Evolutionary conservation across 1,284 basidiomycete species (phyloP).

Genomic region (Ceratobasidium sp.): DNA sequence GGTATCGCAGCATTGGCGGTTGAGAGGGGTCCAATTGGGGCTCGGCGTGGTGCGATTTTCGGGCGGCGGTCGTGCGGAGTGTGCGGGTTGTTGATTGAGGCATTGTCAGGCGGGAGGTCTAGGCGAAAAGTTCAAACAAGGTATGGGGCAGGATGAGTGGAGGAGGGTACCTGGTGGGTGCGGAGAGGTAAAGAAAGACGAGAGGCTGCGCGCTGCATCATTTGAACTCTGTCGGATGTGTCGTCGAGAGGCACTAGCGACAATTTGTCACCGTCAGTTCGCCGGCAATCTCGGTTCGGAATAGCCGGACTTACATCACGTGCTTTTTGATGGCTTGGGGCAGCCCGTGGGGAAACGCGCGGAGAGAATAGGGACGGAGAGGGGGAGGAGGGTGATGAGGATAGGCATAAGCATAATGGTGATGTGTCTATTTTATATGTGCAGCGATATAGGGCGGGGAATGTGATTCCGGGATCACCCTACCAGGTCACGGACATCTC

Average conservation of each 20-base stretch:
- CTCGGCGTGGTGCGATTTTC: slow-evolving; percentile 59
- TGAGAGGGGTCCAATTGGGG: slow-evolving; percentile 58
- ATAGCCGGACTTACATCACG: slow-evolving; percentile 43
- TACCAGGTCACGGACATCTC: slow-evolving; percentile 16
- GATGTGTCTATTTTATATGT: slow-evolving; percentile 16
- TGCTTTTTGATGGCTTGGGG: slow-evolving; percentile 23
- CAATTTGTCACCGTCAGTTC: slow-evolving; percentile 23
- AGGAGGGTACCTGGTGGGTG: slow-evolving; percentile 10
- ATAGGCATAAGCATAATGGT: too few relatives aligned
- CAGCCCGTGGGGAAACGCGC: slow-evolving; percentile 8
- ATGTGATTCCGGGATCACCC: slow-evolving; percentile 35
- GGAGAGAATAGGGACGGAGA: slow-evolving; percentile 25
- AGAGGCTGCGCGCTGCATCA: too few relatives aligned
- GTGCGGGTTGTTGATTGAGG: slow-evolving; percentile 10
- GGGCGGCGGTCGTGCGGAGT: slow-evolving; percentile 29
- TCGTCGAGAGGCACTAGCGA: not conserved
- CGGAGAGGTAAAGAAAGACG: slow-evolving; percentile 8
- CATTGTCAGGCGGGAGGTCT: slow-evolving; percentile 23
- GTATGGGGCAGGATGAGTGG: not conserved
- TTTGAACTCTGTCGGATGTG: not conserved
- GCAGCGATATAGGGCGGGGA: not conserved
- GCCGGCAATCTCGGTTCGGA: slow-evolving; percentile 24
- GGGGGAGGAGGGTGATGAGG: not conserved
- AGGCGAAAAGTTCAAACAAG: not conserved
- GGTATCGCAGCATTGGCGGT: slow-evolving; percentile 81